These are phyloP conservation scores for Modicella reniformis DNA, from an alignment of 371 early-diverging fungal genomes.

Conservation along the genomic window DNA sequence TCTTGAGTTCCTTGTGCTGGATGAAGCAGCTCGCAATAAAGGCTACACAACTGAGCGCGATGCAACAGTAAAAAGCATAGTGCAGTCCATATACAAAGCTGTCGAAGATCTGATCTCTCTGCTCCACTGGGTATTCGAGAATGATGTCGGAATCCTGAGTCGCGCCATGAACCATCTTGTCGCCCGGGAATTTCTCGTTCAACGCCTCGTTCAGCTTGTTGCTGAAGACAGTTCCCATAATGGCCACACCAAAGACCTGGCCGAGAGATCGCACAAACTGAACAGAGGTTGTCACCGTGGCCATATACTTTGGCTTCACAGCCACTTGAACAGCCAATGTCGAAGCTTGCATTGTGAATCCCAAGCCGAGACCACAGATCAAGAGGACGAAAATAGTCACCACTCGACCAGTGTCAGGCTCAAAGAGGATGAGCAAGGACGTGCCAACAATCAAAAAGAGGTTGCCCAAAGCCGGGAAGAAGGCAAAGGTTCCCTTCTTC, in stretches of 20 bases:
- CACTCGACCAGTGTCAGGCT: constrained; percentile 21
- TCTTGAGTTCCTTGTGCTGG: constrained; percentile 46
- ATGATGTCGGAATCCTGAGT: constrained; percentile 21
- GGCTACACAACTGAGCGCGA: constrained; percentile 25
- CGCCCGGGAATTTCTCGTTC: constrained; percentile 11
- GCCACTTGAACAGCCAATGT: constrained; percentile 63
- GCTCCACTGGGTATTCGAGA: background rate
- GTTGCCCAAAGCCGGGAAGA: constrained; percentile 59
- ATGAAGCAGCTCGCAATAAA: constrained; percentile 39
- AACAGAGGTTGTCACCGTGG: constrained; percentile 59
- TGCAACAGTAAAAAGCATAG: constrained; percentile 32
- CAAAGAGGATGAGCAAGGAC: constrained; percentile 54
- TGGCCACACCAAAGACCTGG: constrained; percentile 63
- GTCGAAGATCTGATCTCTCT: constrained; percentile 7
- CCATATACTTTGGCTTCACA: constrained; percentile 56
- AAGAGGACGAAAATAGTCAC: constrained; percentile 54
- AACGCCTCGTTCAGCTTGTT: constrained; percentile 47
- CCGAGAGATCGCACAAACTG: constrained; percentile 64
- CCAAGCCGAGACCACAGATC: constrained; percentile 63
- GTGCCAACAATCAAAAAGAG: constrained; percentile 56
- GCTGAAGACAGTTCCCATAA: constrained; percentile 63
- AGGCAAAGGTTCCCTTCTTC: constrained; percentile 45
- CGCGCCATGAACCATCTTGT: constrained; percentile 9
- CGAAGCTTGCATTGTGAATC: constrained; percentile 53
- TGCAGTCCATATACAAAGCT: constrained; percentile 33